A percentile compares a stretch with the other conserved stretches of the same genome.
phyloP scores from a whole-genome alignment of 2,329 filamentous ascomycete species.

The Xylariaceae sp. region DNA sequence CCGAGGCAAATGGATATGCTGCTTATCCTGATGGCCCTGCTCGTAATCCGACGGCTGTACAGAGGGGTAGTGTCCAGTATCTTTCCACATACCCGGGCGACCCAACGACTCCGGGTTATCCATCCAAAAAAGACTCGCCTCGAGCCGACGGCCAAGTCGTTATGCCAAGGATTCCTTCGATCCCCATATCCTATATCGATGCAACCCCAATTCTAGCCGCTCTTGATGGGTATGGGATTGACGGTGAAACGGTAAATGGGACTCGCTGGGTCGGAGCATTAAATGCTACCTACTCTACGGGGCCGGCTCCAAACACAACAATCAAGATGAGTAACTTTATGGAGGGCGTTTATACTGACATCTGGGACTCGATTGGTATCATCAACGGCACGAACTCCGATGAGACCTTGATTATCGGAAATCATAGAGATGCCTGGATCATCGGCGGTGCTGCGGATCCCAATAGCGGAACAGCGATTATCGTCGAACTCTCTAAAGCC shows the following conservation, averaged over 20 bases:
- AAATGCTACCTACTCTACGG: conserved; percentile 42
- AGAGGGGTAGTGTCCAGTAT: conserved; percentile 74
- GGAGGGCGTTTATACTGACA: conserved; percentile 65
- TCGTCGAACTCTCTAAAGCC: conserved; percentile 72
- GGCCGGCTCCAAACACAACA: conserved; percentile 52
- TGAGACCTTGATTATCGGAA: conserved; percentile 75
- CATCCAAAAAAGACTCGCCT: conserved; percentile 69
- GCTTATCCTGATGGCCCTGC: conserved; percentile 75
- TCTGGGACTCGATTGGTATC: conserved; percentile 77
- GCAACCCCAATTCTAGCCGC: conserved; percentile 74
- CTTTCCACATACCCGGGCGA: conserved; percentile 61
- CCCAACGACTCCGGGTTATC: conserved; percentile 80
- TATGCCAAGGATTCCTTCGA: conserved; percentile 73
- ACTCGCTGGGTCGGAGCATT: conserved; percentile 56
- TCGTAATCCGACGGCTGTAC: conserved; percentile 72
- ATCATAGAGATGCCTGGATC: conserved; percentile 82
- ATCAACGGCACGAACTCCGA: conserved; percentile 75
- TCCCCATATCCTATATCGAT: conserved; percentile 77
- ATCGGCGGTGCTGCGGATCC: conserved; percentile 82
- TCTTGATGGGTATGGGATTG: conserved; percentile 71
- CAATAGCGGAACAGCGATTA: conserved; percentile 73
- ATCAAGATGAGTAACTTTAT: conserved; percentile 68
- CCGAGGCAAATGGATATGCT: conserved; percentile 69
- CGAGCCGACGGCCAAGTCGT: conserved; percentile 60
- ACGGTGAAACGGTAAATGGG: conserved; percentile 63